Conservation (phyloP, 108 stramenopile genomes). For the Pseudonitzschia multistriata region DNA sequence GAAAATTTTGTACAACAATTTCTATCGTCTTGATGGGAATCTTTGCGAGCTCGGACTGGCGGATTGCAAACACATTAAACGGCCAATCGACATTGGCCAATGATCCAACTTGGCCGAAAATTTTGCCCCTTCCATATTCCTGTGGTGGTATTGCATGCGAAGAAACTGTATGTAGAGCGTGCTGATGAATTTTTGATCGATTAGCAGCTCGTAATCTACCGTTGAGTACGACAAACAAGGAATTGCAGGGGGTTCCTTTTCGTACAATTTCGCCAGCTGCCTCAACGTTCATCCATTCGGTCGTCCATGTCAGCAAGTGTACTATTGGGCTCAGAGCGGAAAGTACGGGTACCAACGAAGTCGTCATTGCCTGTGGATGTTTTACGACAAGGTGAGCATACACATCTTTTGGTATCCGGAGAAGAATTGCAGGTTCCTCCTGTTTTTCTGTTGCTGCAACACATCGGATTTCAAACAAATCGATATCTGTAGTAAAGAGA, state of each 20-base stretch:
- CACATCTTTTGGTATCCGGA: constrained; percentile 38
- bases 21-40: constrained; percentile 42
- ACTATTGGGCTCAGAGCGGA: constrained; percentile 36
- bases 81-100: constrained; percentile 37
- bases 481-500: constrained; percentile 43
- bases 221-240: constrained; percentile 51
- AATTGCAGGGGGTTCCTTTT: constrained; percentile 42
- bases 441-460: not conserved
- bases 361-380: constrained; percentile 40
- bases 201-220: constrained; percentile 39
- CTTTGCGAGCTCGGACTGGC: constrained; percentile 46
- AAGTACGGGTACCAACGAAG: constrained; percentile 32
- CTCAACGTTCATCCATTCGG: constrained; percentile 47
- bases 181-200: not conserved
- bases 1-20: constrained; percentile 36
- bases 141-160: constrained; percentile 1
- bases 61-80: constrained; percentile 40
- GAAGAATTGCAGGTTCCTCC: constrained; percentile 22
- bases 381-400: constrained; percentile 31
- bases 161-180: not conserved
- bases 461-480: constrained; percentile 29
- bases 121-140: constrained; percentile 50
- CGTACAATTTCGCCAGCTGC: constrained; percentile 43
- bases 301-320: constrained; percentile 44
- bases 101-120: constrained; percentile 42